These are phyloP conservation scores for Carex parvula DNA, from an alignment of 176 grass and related monocot species.

Conservation along the genomic window DNA sequence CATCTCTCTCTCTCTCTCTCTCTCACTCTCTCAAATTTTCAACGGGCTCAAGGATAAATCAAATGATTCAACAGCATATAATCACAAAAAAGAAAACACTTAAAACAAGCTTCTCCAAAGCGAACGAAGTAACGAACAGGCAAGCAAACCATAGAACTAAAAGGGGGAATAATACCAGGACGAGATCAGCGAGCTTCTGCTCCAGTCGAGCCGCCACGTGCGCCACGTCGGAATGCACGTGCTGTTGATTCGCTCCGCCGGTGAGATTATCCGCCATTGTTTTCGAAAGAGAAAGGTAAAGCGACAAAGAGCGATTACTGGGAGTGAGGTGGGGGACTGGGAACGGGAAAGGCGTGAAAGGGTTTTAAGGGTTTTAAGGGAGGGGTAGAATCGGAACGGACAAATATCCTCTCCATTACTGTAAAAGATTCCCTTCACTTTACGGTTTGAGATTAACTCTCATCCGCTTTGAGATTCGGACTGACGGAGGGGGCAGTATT, in stretches of 20 bases:
- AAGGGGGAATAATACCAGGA: not conserved
- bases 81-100: not conserved
- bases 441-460: no score
- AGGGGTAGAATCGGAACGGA: no score
- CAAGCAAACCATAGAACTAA: not conserved
- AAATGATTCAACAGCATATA: not conserved
- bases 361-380: not conserved
- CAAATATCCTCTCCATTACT: no score
- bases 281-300: not conserved
- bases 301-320: not conserved
- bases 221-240: not conserved
- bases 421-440: no score
- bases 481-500: no score
- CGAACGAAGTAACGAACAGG: no score
- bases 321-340: not conserved
- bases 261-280: not conserved
- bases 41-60: not conserved
- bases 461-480: no score
- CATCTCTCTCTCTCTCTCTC: not conserved
- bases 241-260: not conserved
- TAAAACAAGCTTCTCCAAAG: not conserved
- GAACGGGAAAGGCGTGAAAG: not conserved
- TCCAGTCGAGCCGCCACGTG: not conserved
- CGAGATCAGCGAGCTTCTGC: not conserved
- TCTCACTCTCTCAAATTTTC: not conserved